phyloP scores from a whole-genome alignment of 495 filamentous ascomycete genomes.

The Aspergillus bridgeri region DNA sequence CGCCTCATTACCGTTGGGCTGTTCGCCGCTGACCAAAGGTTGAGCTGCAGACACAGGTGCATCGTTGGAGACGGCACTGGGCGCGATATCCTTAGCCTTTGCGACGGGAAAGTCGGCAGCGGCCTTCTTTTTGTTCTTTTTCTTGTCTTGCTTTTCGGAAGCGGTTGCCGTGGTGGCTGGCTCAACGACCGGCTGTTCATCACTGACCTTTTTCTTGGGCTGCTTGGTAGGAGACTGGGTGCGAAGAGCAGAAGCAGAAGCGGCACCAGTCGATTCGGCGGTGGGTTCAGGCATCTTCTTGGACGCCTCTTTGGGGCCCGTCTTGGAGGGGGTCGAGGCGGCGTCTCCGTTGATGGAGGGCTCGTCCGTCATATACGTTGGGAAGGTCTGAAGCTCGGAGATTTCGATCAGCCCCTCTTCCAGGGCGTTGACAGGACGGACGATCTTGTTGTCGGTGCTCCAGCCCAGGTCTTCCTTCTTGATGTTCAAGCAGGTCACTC shows the following conservation, averaged over 20 bases:
- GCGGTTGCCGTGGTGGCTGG: constrained; percentile 24
- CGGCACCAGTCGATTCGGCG: constrained; percentile 26
- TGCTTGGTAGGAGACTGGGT: constrained; percentile 43
- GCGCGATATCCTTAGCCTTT: constrained; percentile 29
- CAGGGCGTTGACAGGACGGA: constrained; percentile 70
- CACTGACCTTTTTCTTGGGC: constrained; percentile 39
- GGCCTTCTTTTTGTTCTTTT: constrained; percentile 56
- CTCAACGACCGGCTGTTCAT: constrained; percentile 35
- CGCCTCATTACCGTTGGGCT: constrained; percentile 17
- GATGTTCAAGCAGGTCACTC: constrained; percentile 80
- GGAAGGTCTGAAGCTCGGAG: constrained; percentile 46
- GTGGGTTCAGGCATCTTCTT: constrained; percentile 39
- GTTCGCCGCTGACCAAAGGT: constrained; percentile 12
- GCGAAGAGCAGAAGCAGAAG: constrained; percentile 30
- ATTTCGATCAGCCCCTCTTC: constrained; percentile 58
- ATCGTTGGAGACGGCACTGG: constrained; percentile 17
- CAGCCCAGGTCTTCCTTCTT: constrained; percentile 87
- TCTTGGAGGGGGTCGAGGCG: constrained; percentile 32
- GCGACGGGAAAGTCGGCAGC: constrained; percentile 31
- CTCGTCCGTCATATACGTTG: constrained; percentile 41
- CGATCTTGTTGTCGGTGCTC: constrained; percentile 78
- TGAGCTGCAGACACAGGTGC: constrained; percentile 13
- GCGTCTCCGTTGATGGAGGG: constrained; percentile 51
- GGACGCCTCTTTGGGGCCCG: constrained; percentile 28
- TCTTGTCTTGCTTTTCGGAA: constrained; percentile 53